These are phyloP conservation scores for Kokia cookei DNA, from an alignment of 441 rosid genomes.

Conservation along the genomic window DNA sequence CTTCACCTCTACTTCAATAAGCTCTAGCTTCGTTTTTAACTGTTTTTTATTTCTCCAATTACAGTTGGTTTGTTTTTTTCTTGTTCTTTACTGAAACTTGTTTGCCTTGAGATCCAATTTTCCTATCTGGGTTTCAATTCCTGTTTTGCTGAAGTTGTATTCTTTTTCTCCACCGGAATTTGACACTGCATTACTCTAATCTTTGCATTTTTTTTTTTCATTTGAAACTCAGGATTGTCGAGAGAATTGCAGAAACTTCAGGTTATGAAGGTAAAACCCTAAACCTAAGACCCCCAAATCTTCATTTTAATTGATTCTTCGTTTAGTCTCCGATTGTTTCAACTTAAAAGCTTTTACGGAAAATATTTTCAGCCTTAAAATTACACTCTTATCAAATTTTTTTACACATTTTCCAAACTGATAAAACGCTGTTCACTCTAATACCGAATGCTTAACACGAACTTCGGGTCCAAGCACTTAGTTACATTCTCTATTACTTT, in stretches of 20 bases:
- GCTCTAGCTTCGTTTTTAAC: neutral
- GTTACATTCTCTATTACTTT: too few relatives aligned
- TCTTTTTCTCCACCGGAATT: neutral
- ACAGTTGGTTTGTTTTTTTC: neutral
- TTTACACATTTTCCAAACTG: too few relatives aligned
- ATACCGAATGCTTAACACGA: too few relatives aligned
- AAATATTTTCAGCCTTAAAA: too few relatives aligned
- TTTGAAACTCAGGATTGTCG: neutral
- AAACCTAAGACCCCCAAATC: neutral
- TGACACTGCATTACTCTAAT: neutral
- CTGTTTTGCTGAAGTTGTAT: neutral
- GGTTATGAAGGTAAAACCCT: neutral
- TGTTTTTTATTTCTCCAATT: neutral
- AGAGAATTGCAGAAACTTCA: neutral
- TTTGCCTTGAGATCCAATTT: neutral
- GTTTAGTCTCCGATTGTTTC: neutral
- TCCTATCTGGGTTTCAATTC: neutral
- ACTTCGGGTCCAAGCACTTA: too few relatives aligned
- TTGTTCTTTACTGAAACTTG: neutral
- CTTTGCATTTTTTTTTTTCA: neutral
- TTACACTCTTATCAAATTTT: too few relatives aligned
- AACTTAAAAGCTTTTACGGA: too few relatives aligned
- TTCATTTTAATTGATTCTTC: neutral
- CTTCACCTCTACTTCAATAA: too few relatives aligned
- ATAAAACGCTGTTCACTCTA: too few relatives aligned